Conservation (phyloP, 2,329 filamentous ascomycete genomes). For the Fusarium protoensiforme region DNA sequence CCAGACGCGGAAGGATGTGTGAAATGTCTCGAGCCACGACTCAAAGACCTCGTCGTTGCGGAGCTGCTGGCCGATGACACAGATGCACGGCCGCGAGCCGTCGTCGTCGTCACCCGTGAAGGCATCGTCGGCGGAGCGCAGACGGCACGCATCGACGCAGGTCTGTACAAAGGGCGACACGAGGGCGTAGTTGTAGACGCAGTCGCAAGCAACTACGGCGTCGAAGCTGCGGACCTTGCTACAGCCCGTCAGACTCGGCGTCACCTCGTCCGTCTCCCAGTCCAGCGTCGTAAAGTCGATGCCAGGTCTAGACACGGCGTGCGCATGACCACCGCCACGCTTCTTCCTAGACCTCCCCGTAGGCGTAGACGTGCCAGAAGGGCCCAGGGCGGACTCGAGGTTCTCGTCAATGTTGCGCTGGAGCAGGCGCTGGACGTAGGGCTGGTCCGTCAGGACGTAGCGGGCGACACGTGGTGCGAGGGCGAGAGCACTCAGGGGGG, state of each 20-base stretch:
- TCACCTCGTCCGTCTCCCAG: slow-evolving; percentile 79
- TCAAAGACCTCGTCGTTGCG: slow-evolving; percentile 88
- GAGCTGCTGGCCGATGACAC: slow-evolving; percentile 89
- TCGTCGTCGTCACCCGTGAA: slow-evolving; percentile 20
- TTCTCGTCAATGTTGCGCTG: slow-evolving; percentile 80
- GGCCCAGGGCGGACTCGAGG: slow-evolving; percentile 23
- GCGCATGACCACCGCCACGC: slow-evolving; percentile 22
- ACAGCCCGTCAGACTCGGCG: slow-evolving; percentile 52
- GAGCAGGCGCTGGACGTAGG: slow-evolving; percentile 83
- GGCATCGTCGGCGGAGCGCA: slow-evolving; percentile 54
- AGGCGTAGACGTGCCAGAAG: slow-evolving; percentile 14
- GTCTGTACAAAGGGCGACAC: slow-evolving; percentile 85
- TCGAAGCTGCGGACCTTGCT: slow-evolving; percentile 66
- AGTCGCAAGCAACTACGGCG: slow-evolving; percentile 86
- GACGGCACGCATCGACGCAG: slow-evolving; percentile 77
- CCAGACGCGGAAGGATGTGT: slow-evolving; percentile 77
- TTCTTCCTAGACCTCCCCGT: slow-evolving; percentile 31
- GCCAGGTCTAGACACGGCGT: slow-evolving; percentile 42
- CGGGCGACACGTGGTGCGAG: slow-evolving; percentile 69
- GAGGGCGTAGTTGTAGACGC: slow-evolving; percentile 92
- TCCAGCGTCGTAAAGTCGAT: slow-evolving; percentile 75
- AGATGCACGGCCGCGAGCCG: slow-evolving; percentile 67
- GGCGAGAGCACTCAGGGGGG: slow-evolving; percentile 79
- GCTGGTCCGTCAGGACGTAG: slow-evolving; percentile 88
- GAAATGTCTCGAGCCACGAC: slow-evolving; percentile 78